Base-by-base conservation (phyloP, 2,329 filamentous ascomycete species). In the Stagonosporopsis vannaccii region DNA sequence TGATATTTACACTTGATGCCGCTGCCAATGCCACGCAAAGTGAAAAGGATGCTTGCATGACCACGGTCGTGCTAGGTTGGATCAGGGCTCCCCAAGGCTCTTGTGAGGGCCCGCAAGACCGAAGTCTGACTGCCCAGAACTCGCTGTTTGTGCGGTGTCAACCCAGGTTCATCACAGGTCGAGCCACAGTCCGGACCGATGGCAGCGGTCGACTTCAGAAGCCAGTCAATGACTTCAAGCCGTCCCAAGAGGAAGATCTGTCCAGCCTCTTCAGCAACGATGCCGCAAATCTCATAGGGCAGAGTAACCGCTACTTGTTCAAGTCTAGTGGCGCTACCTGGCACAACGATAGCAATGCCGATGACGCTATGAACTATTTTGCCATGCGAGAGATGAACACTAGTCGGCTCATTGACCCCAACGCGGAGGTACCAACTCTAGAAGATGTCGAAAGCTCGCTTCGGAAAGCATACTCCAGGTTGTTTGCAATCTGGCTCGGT, bases 361-460 rank as follows among this genome's bases (percentile, higher is more conserved):
- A 61, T 0, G 80, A 82, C 36, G 84, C 79, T 71, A 66, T 81
- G 26, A 82, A 80, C 43, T 79, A 84, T 28, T 74, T 86, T n/a
- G 59, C 83, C 0, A 64, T 65, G 0, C 36, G 72, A 0, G 22
- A 48, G 0, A 62, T 43, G 0, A 77, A 79, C 2, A 72, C 62
- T 3, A 70, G 68, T 1, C 43, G 60, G 0, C 17, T 81, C 0
- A 26, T 85, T 0, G 76, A 73, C 47, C 77, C 81, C 1, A 48
- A 44, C 0, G n/a, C 51, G 1, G 60, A 71, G 0, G 33, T 72
- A 0, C 80, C 80, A 2, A 59, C 66, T 0, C 67, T 78, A 9
- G 52, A 71, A 0, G 58, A 68, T 0, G 56, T 76, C 0, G 42
- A 57, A 0, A 41, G 59, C 0, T 33, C 61, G 0, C 46, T 82